Conservation (phyloP, 441 rosid species). For the Pelargonium australe region DNA sequence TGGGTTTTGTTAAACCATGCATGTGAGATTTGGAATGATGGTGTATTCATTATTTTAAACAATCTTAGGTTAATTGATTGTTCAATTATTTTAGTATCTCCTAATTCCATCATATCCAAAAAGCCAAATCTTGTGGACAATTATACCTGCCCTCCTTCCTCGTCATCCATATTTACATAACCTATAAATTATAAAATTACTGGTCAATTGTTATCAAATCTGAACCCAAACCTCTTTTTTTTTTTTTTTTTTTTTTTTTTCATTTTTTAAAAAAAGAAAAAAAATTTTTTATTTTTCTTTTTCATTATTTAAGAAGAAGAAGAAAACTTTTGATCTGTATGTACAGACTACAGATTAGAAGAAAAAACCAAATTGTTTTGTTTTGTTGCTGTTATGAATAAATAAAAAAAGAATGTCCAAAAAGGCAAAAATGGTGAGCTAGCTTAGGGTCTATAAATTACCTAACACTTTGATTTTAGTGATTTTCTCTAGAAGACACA, state of each 20-base stretch:
- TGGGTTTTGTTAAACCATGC: not conserved
- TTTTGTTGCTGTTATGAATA: not conserved
- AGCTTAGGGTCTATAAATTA: constrained; percentile 2
- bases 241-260: too few species aligned
- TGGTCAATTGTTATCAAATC: not conserved
- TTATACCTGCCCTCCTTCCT: not conserved
- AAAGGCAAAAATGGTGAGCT: constrained; percentile 5
- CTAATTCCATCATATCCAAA: constrained; percentile 1
- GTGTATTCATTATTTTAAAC: not conserved
- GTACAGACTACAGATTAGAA: too few species aligned
- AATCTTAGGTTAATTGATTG: not conserved
- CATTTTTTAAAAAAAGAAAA: too few species aligned
- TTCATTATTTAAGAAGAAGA: too few species aligned
- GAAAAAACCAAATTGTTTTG: too few species aligned
- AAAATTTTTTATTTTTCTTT: not conserved
- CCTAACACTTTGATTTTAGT: constrained; percentile 4
- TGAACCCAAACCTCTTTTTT: too few species aligned
- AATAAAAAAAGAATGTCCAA: not conserved
- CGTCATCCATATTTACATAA: not conserved
- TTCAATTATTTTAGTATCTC: not conserved
- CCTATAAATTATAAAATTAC: not conserved
- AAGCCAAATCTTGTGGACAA: not conserved
- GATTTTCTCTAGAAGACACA: not conserved
- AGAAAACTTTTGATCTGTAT: not conserved
- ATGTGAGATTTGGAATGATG: not conserved